Conservation (phyloP, 768 basidiomycete genomes). For the Psilocybe sp. region DNA sequence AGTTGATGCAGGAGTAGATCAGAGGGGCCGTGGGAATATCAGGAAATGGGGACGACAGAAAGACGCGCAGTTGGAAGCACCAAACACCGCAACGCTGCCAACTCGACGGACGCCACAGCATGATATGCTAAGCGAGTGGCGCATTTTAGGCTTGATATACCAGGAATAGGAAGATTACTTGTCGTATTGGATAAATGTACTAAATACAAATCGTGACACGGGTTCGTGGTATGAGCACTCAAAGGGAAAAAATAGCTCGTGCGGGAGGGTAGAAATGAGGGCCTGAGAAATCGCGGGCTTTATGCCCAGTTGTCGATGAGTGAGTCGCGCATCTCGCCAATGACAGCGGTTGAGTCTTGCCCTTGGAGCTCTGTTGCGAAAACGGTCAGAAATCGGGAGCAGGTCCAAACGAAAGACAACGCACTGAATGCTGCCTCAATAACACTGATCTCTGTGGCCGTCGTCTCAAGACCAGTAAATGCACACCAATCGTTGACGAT, state of each 20-base stretch:
- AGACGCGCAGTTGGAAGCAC: too few relatives aligned
- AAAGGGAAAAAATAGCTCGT: neutral
- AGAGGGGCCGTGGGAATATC: too few relatives aligned
- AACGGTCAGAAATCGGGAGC: conserved; percentile 1
- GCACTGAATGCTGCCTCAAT: conserved; percentile 96
- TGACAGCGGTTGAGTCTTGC: conserved; percentile 75
- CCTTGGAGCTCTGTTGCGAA: conserved; percentile 74
- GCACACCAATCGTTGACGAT: conserved; percentile 99
- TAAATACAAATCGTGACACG: too few relatives aligned
- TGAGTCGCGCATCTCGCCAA: conserved; percentile 89
- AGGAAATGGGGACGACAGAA: too few relatives aligned
- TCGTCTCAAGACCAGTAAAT: conserved; percentile 98
- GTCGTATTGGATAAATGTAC: too few relatives aligned
- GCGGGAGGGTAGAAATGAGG: neutral
- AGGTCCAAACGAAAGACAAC: conserved; percentile 28
- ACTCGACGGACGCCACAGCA: too few relatives aligned
- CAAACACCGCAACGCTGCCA: too few relatives aligned
- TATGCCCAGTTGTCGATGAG: conserved; percentile 93
- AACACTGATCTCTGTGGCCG: conserved; percentile 98
- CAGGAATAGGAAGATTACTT: too few relatives aligned
- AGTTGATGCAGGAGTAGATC: too few relatives aligned
- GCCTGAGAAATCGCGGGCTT: neutral
- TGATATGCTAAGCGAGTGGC: too few relatives aligned
- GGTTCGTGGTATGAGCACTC: neutral
- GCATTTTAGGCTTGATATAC: too few relatives aligned